phyloP scores from a whole-genome alignment of 1,139 yeast species.

The Candida mesenterica region DNA sequence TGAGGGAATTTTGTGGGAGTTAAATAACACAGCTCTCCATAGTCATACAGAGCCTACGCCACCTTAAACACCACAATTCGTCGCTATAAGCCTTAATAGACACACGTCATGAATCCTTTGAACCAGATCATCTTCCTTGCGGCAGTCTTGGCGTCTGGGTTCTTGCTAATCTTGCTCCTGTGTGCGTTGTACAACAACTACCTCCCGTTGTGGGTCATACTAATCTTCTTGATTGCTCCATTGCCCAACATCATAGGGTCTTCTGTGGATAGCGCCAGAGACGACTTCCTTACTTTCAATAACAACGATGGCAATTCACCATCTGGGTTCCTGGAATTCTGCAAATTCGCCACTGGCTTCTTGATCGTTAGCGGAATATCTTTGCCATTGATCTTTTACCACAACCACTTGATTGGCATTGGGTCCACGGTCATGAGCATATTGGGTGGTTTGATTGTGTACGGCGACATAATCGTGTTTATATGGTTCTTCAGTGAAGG shows the following conservation, averaged over 20 bases:
- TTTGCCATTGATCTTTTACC: slow-evolving; percentile 64
- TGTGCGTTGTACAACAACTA: slow-evolving; percentile 74
- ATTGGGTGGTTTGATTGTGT: slow-evolving; percentile 70
- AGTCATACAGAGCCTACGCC: too few relatives aligned
- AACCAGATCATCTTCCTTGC: slow-evolving; percentile 71
- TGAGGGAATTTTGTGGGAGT: too few relatives aligned
- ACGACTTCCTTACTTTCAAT: slow-evolving; percentile 66
- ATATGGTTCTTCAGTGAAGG: slow-evolving; percentile 65
- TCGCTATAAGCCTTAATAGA: too few relatives aligned
- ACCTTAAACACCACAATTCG: slow-evolving; percentile 1
- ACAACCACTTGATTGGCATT: slow-evolving; percentile 52
- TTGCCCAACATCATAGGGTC: slow-evolving; percentile 57
- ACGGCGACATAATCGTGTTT: slow-evolving; percentile 65
- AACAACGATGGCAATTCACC: slow-evolving; percentile 41
- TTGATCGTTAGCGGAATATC: slow-evolving; percentile 68
- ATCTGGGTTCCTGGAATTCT: slow-evolving; percentile 55
- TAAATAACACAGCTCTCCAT: too few relatives aligned
- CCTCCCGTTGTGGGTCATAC: slow-evolving; percentile 67
- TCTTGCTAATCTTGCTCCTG: slow-evolving; percentile 65
- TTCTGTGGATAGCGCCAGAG: slow-evolving; percentile 42
- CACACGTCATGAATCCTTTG: slow-evolving; percentile 47
- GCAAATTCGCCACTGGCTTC: slow-evolving; percentile 62
- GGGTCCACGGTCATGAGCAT: slow-evolving; percentile 67
- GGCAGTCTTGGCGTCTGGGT: slow-evolving; percentile 70
- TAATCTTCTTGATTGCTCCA: slow-evolving; percentile 67